Evolutionary conservation across 805 yeast genomes (phyloP).

Genomic region (Cyberlindnera mycetangii): DNA sequence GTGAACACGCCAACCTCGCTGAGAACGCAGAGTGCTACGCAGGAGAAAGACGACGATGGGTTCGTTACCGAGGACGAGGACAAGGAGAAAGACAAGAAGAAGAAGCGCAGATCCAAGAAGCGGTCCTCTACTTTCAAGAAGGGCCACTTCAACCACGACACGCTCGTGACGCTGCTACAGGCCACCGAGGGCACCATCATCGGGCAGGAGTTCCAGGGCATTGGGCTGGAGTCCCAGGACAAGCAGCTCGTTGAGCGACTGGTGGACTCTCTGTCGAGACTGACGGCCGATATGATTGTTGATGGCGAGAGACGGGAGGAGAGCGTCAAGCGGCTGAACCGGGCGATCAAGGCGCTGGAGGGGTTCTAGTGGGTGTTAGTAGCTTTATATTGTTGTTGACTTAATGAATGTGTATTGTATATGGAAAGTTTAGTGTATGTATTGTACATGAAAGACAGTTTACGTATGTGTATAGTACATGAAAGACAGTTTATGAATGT

Average conservation of each 20-base stretch:
- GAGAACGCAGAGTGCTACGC: not conserved
- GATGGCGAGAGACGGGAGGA: constrained; percentile 79
- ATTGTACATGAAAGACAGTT: no score
- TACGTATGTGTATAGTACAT: no score
- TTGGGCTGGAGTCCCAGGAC: constrained; percentile 74
- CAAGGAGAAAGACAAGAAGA: constrained; percentile 1
- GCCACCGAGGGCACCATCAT: constrained; percentile 41
- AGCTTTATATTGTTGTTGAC: no score
- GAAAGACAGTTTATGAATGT: no score
- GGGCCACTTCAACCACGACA: constrained; percentile 30
- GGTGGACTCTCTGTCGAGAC: constrained; percentile 77
- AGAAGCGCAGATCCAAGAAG: constrained; percentile 12
- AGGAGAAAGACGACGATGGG: constrained; percentile 20
- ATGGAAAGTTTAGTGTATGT: not conserved
- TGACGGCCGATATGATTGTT: constrained; percentile 87
- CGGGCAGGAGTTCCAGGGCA: constrained; percentile 62
- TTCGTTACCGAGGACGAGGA: constrained; percentile 28
- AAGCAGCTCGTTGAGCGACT: constrained; percentile 79
- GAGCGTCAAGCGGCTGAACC: constrained; percentile 74
- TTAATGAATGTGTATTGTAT: not conserved
- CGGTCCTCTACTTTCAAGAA: constrained; percentile 16
- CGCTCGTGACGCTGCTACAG: constrained; percentile 34
- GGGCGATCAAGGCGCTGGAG: constrained; percentile 82
- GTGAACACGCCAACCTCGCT: constrained; percentile 8
- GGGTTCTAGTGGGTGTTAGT: constrained; percentile 48